These are phyloP conservation scores for Rhododendron ferrugineum DNA, from an alignment of 148 eudicot species.

Conservation along the genomic window DNA sequence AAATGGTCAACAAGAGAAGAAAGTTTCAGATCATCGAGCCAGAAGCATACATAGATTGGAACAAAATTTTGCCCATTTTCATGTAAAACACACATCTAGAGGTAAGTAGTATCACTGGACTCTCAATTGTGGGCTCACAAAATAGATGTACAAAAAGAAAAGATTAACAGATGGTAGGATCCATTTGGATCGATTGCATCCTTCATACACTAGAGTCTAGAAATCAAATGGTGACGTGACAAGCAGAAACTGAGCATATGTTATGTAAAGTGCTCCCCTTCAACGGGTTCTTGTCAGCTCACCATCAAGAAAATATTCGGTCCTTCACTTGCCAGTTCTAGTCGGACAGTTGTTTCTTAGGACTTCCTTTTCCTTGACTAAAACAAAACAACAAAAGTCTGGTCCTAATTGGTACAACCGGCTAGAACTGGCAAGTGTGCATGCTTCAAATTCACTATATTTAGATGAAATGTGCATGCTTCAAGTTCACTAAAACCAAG, in stretches of 20 bases:
- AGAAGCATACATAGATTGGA: neutral
- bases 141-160: neutral
- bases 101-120: neutral
- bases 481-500: neutral
- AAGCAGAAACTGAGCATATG: neutral
- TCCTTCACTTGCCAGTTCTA: neutral
- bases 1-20: neutral
- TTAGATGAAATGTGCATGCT: too few species aligned
- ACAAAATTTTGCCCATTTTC: neutral
- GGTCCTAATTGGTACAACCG: neutral
- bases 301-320: neutral
- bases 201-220: neutral
- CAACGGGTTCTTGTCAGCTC: neutral
- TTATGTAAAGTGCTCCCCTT: too few species aligned
- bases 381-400: neutral
- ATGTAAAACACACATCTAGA: neutral
- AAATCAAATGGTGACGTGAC: neutral
- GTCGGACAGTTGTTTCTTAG: neutral
- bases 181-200: neutral
- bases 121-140: too few species aligned
- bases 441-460: neutral
- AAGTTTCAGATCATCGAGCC: neutral
- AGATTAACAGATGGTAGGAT: neutral
- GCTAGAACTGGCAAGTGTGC: neutral
- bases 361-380: neutral